Conservation (phyloP, 352 stramenopile species). For the Phytopythium delawarense region DNA sequence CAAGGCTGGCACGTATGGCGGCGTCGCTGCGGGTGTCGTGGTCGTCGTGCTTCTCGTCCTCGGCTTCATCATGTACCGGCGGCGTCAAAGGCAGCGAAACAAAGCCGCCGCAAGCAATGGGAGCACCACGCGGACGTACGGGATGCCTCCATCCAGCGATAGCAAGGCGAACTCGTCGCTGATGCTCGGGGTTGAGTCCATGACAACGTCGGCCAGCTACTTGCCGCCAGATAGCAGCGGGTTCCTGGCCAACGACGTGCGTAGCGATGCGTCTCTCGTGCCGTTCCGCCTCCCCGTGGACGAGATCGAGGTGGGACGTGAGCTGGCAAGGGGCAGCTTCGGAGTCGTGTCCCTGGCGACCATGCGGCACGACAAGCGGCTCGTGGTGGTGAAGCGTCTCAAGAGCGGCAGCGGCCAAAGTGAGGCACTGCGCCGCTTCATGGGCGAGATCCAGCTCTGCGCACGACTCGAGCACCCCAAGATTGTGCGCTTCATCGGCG, state of each 20-base stretch:
- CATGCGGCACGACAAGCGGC: constrained; percentile 11
- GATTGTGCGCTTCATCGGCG: constrained; percentile 39
- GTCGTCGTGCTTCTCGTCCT: constrained; percentile 18
- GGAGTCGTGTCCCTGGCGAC: constrained; percentile 51
- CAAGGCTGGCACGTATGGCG: constrained; percentile 16
- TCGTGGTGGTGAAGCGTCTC: constrained; percentile 19
- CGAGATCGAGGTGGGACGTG: constrained; percentile 33
- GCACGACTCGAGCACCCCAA: constrained; percentile 35
- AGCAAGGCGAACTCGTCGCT: not conserved
- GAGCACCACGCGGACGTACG: not conserved
- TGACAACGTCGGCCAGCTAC: constrained; percentile 10
- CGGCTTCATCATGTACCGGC: constrained; percentile 23
- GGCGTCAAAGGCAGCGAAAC: constrained; percentile 6
- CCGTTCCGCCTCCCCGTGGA: constrained; percentile 41
- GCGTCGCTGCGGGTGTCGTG: constrained; percentile 13
- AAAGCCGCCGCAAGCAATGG: not conserved
- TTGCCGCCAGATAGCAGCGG: constrained; percentile 12
- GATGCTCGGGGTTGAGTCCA: constrained; percentile 1
- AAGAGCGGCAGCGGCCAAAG: constrained; percentile 15
- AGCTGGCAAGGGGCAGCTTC: constrained; percentile 53
- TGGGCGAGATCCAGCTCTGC: constrained; percentile 49
- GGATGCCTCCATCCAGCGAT: not conserved
- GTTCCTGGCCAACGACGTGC: constrained; percentile 59
- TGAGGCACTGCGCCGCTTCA: constrained; percentile 26
- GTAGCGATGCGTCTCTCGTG: constrained; percentile 54